Percentiles rank a stretch among this genome's conserved stretches.
Conservation (phyloP, 441 rosid genomes). For the Lepidium campestre region DNA sequence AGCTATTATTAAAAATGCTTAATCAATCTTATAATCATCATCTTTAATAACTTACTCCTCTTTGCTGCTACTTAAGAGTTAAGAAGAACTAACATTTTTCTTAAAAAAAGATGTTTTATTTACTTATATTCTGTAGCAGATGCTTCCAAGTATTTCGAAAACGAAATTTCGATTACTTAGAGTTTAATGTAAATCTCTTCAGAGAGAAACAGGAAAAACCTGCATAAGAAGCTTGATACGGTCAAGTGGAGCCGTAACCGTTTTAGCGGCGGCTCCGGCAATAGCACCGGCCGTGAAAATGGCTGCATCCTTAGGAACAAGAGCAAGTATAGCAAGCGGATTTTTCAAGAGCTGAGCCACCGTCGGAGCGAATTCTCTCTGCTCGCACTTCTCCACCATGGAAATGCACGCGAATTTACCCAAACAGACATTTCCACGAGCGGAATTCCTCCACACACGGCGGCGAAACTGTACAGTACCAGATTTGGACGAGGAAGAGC, state of each 20-base stretch:
- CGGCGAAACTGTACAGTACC: neutral
- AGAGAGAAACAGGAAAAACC: conserved; percentile 24
- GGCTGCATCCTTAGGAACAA: conserved; percentile 56
- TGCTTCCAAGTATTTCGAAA: neutral
- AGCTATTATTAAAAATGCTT: neutral
- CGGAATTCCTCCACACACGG: neutral
- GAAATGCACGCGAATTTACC: conserved; percentile 59
- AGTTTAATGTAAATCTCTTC: too few relatives aligned
- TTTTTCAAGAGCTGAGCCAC: conserved; percentile 58
- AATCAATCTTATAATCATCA: neutral
- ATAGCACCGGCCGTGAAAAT: conserved; percentile 73
- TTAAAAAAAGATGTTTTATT: too few relatives aligned
- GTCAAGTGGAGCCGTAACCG: conserved; percentile 85
- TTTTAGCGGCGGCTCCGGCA: conserved; percentile 82
- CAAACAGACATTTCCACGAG: conserved; percentile 19
- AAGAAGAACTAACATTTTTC: too few relatives aligned
- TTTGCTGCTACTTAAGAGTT: too few relatives aligned
- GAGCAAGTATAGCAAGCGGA: conserved; percentile 58
- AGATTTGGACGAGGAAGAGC: neutral
- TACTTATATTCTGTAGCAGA: neutral
- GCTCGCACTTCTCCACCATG: conserved; percentile 48
- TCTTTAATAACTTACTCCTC: too few relatives aligned
- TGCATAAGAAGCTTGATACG: conserved; percentile 86
- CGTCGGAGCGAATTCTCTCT: conserved; percentile 44
- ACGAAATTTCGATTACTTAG: neutral